Evolutionary conservation across 208 protist species (phyloP).

Genomic region (Trypanosoma rangeli): DNA sequence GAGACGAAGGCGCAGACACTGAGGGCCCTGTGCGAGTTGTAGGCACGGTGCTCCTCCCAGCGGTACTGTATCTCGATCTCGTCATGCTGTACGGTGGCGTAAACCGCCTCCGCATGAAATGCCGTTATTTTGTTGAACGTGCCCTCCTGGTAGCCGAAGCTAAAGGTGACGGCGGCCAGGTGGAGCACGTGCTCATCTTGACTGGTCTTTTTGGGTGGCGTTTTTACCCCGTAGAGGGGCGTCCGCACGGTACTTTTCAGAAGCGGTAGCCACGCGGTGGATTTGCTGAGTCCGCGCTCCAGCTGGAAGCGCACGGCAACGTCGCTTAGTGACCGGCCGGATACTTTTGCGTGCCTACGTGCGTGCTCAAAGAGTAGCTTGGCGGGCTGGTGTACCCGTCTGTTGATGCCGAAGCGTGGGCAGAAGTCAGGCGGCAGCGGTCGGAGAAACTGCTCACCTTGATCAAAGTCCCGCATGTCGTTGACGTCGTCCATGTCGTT

Average conservation of each 20-base stretch:
- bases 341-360: slow-evolving; percentile 7
- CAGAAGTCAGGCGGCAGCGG: slow-evolving; percentile 42
- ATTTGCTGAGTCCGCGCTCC: slow-evolving; percentile 51
- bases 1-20: slow-evolving; percentile 44
- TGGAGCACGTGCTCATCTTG: slow-evolving; percentile 30
- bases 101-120: slow-evolving; percentile 37
- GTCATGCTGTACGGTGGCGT: slow-evolving; percentile 29
- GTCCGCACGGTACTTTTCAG: slow-evolving; percentile 3
- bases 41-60: slow-evolving; percentile 67
- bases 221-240: not conserved
- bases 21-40: slow-evolving; percentile 61
- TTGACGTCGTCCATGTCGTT: slow-evolving; percentile 24
- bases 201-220: not conserved
- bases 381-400: slow-evolving; percentile 31
- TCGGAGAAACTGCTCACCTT: slow-evolving; percentile 33
- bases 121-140: slow-evolving; percentile 61
- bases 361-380: slow-evolving; percentile 23
- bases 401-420: slow-evolving; percentile 67
- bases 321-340: slow-evolving; percentile 36
- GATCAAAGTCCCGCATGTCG: slow-evolving; percentile 14
- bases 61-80: slow-evolving; percentile 45
- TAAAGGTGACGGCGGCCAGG: slow-evolving; percentile 42
- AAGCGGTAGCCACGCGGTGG: slow-evolving; percentile 76
- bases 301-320: slow-evolving; percentile 63
- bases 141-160: slow-evolving; percentile 63